Percentiles rank a stretch among this genome's conserved stretches.
Evolutionary conservation across 352 stramenopile species (phyloP).

Genomic region (Pythium brachiatum): DNA sequence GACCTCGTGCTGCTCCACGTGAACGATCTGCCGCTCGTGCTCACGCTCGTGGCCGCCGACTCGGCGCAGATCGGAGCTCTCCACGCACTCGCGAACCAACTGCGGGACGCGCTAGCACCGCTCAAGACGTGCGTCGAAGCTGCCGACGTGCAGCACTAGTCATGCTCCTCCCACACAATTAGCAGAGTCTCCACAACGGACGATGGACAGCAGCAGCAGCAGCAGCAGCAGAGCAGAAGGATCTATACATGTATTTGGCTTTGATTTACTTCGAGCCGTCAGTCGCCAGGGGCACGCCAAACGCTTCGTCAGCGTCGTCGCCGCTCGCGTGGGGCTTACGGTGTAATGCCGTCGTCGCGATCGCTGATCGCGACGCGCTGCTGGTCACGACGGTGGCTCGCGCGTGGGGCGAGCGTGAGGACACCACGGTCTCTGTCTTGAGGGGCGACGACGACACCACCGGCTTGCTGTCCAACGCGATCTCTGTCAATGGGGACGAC

Average conservation of each 20-base stretch:
- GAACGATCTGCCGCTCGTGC: slow-evolving; percentile 71
- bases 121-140: slow-evolving; percentile 75
- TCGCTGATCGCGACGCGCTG: neutral
- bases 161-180: no score
- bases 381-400: neutral
- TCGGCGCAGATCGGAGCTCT: slow-evolving; percentile 59
- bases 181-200: no score
- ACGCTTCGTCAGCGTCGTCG: slow-evolving; percentile 22
- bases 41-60: slow-evolving; percentile 70
- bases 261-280: neutral
- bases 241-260: neutral
- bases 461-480: neutral
- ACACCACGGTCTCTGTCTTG: neutral
- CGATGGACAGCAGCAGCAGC: no score
- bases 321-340: slow-evolving; percentile 23
- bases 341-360: slow-evolving; percentile 12
- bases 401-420: neutral
- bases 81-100: slow-evolving; percentile 49
- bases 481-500: neutral
- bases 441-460: neutral
- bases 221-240: neutral
- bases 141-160: slow-evolving; percentile 51
- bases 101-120: slow-evolving; percentile 56
- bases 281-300: neutral
- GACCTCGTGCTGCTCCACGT: slow-evolving; percentile 75